Conservation (phyloP, 352 stramenopile genomes). For the Phytophthora podocarpi region DNA sequence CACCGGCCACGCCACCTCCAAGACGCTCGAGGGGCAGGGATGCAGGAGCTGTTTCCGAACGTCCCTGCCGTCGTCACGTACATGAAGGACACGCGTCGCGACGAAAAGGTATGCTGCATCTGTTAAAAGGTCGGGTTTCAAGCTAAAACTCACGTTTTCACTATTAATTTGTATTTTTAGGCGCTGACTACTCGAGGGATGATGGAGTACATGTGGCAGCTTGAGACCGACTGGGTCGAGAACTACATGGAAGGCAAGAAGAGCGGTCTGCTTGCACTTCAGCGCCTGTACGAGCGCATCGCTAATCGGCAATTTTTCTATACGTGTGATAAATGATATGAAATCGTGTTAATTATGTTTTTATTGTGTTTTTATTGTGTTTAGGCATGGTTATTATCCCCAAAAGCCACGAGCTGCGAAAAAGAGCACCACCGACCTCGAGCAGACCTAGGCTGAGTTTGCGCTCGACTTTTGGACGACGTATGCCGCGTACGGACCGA, state of each 20-base stretch:
- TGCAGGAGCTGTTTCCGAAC: not conserved
- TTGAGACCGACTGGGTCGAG: not conserved
- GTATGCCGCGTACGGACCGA: too few species aligned
- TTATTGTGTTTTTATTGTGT: too few species aligned
- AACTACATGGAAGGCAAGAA: not conserved
- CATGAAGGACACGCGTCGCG: not conserved
- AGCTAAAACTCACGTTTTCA: not conserved
- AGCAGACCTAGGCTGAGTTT: not conserved
- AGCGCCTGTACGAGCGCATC: not conserved
- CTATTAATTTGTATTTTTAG: not conserved
- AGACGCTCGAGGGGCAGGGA: too few species aligned
- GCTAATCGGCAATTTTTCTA: constrained; percentile 1
- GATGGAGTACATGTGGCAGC: not conserved
- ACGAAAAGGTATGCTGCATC: not conserved
- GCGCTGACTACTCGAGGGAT: not conserved
- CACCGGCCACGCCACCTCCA: too few species aligned
- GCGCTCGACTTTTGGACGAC: not conserved
- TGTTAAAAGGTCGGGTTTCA: not conserved
- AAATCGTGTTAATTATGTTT: too few species aligned
- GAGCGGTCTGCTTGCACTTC: not conserved
- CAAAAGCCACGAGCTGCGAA: not conserved
- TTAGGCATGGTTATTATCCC: not conserved
- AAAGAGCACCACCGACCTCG: too few species aligned
- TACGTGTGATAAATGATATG: too few species aligned
- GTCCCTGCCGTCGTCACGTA: not conserved